Evolutionary conservation across 768 basidiomycete genomes (phyloP), one percentile per base, ranked within the genome.

Genomic region (Pleurotus cornucopiae): DNA sequence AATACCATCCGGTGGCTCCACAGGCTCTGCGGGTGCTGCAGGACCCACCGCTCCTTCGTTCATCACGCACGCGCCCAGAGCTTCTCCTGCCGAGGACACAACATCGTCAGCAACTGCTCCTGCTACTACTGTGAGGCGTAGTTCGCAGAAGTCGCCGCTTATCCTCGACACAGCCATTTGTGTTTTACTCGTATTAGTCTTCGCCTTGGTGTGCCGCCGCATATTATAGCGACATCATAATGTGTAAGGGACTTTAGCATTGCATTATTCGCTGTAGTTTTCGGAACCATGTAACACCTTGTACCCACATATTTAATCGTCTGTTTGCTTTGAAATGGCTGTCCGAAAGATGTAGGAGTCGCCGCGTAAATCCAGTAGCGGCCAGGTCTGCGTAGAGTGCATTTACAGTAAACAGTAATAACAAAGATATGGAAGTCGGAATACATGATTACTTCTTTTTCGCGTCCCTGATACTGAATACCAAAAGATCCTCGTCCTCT

Each of bases 401-500:
- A 4, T 34, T 34, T 34, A 34, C 30, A 34, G 11, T 18, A 41
- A 11, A 34, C 30, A 34, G 11, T 18, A 41, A 11, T 13, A 21
- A 16, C 43, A 16, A n/a, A 21, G 43, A 16, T 2, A 44, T 21
- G 9, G 3, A 44, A 11, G 43, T 44, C 30, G 13, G 25, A 23
- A 26, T 47, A 34, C 13, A 66, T 14, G 11, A 9, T 70, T 66
- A 84, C 73, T 83, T 89, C 75, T 89, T 94, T 76, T 83, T 90
- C 58, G 75, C 71, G 54, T 89, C 87, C 57, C 88, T 83, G 34
- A 98, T 76, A 54, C 82, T 88, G 63, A 97, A 77, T 13, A 86
- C 80, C 16, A 98, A 70, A 53, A 84, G 58, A 68, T 98, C 95
- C 64, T 94, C 94, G 61, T 96, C 92, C 70, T 95, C 94, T 61